These are phyloP conservation scores for Chaetomiaceae sp. DNA, from an alignment of 2,329 filamentous ascomycete genomes.

Conservation along the genomic window DNA sequence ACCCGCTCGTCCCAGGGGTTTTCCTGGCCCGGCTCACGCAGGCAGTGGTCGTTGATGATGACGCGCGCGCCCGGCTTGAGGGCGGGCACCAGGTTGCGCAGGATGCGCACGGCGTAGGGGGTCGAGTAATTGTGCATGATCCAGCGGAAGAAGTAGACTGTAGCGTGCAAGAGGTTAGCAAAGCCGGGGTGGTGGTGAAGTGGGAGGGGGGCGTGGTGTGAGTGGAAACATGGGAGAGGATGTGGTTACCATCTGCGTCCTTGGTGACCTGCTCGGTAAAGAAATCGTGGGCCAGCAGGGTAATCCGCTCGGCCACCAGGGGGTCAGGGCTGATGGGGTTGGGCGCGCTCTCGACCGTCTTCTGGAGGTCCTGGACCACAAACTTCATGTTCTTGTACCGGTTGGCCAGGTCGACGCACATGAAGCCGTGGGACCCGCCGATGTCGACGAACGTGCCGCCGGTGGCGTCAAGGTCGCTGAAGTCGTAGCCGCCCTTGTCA, in stretches of 20 bases:
- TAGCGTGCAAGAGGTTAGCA: not conserved
- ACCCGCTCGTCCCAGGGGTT: slow-evolving; percentile 33
- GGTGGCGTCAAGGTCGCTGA: slow-evolving; percentile 39
- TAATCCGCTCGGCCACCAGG: slow-evolving; percentile 35
- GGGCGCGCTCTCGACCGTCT: slow-evolving; percentile 43
- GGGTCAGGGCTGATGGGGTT: slow-evolving; percentile 35
- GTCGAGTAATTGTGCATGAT: slow-evolving; percentile 59
- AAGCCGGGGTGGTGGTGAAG: not conserved
- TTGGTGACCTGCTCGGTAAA: slow-evolving; percentile 49
- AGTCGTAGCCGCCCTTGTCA: slow-evolving; percentile 40
- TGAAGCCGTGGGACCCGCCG: slow-evolving; percentile 53
- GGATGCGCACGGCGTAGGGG: slow-evolving; percentile 42
- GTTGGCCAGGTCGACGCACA: slow-evolving; percentile 48
- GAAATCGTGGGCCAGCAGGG: slow-evolving; percentile 49
- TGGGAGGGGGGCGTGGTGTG: not conserved
- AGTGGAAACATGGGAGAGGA: not conserved
- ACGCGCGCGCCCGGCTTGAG: slow-evolving; percentile 49
- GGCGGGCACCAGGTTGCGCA: slow-evolving; percentile 46
- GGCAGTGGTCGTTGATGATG: slow-evolving; percentile 36
- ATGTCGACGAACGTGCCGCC: slow-evolving; percentile 51
- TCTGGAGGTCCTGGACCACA: slow-evolving; percentile 49
- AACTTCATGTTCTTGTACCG: slow-evolving; percentile 46
- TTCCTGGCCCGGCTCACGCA: slow-evolving; percentile 30
- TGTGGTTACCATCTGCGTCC: slow-evolving; percentile 41
- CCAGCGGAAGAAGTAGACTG: slow-evolving; percentile 53